Evolutionary conservation across 169 alveolate species (phyloP).

Genomic region (Plasmodium inui): DNA sequence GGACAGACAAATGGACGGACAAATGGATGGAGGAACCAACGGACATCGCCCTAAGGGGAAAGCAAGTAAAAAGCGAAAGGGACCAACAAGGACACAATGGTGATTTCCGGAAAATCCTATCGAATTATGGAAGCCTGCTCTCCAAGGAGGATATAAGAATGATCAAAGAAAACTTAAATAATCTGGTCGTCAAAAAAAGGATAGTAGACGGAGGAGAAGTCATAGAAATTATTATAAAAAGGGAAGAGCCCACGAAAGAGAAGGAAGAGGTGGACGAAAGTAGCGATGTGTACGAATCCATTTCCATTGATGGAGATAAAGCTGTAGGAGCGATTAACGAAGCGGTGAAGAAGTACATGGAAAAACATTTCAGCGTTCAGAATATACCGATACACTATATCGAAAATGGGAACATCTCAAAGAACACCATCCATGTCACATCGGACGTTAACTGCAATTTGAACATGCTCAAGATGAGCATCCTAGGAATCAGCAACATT

Average conservation of each 20-base stretch:
- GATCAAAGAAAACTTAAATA: constrained; percentile 19
- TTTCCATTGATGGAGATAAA: constrained; percentile 37
- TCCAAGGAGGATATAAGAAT: constrained; percentile 39
- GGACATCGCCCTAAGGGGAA: not conserved
- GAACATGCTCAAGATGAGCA: constrained; percentile 65
- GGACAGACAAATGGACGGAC: not conserved
- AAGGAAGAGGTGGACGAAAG: not conserved
- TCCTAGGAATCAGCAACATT: constrained; percentile 48
- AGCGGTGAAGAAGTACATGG: constrained; percentile 43
- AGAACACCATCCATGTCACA: constrained; percentile 45
- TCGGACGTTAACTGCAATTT: constrained; percentile 57
- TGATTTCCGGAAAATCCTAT: constrained; percentile 11
- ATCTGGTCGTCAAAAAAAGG: constrained; percentile 17
- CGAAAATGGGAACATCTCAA: constrained; percentile 23
- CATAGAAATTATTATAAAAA: constrained; percentile 44
- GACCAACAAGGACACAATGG: not conserved
- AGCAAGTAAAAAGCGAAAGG: not conserved
- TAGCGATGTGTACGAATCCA: constrained; percentile 12
- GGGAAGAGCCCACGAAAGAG: not conserved
- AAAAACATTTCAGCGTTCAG: constrained; percentile 39
- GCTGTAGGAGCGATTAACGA: constrained; percentile 17
- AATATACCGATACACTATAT: constrained; percentile 50
- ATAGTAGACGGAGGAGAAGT: constrained; percentile 9
- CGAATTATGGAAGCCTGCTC: constrained; percentile 16
- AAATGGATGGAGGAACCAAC: no score